Percentiles rank a stretch among this genome's conserved stretches.
These are phyloP conservation scores for Penicillium crustosum DNA, from an alignment of 2,329 filamentous ascomycete species.

Conservation along the genomic window DNA sequence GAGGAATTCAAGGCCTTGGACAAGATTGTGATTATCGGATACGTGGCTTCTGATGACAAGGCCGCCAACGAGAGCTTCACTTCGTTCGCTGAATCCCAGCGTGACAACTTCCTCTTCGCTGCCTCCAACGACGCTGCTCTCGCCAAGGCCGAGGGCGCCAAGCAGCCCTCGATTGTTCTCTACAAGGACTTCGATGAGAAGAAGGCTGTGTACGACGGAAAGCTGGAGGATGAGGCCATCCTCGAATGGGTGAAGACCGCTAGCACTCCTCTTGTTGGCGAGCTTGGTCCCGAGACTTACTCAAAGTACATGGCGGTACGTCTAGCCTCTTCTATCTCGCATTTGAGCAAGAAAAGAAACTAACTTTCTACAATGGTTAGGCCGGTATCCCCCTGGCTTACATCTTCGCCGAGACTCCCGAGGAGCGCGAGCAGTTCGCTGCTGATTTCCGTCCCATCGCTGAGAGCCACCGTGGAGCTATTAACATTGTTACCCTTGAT, in stretches of 20 bases:
- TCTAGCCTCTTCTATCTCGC: constrained; percentile 14
- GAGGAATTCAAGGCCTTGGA: constrained; percentile 98
- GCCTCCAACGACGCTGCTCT: constrained; percentile 78
- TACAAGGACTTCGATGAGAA: constrained; percentile 99
- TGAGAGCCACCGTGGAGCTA: constrained; percentile 84
- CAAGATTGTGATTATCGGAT: constrained; percentile 92
- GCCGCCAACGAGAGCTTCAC: constrained; percentile 81
- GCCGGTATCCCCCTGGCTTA: constrained; percentile 91
- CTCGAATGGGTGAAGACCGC: constrained; percentile 79
- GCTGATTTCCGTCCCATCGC: constrained; percentile 80
- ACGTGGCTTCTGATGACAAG: constrained; percentile 78
- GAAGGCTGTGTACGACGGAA: constrained; percentile 78
- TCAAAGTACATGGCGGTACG: constrained; percentile 81
- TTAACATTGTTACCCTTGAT: constrained; percentile 98
- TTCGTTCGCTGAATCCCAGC: constrained; percentile 68
- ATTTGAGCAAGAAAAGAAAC: not conserved
- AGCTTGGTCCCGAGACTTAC: constrained; percentile 97
- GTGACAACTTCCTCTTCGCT: constrained; percentile 91
- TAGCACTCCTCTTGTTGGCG: constrained; percentile 86
- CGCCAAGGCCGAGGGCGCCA: constrained; percentile 86
- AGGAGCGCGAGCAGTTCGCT: constrained; percentile 80
- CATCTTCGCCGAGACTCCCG: constrained; percentile 89
- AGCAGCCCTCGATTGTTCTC: constrained; percentile 80
- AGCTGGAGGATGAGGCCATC: constrained; percentile 79
- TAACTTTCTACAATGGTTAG: constrained; percentile 32